These are phyloP conservation scores for Globisporangium viniferum DNA, from an alignment of 352 stramenopile species.

Conservation along the genomic window DNA sequence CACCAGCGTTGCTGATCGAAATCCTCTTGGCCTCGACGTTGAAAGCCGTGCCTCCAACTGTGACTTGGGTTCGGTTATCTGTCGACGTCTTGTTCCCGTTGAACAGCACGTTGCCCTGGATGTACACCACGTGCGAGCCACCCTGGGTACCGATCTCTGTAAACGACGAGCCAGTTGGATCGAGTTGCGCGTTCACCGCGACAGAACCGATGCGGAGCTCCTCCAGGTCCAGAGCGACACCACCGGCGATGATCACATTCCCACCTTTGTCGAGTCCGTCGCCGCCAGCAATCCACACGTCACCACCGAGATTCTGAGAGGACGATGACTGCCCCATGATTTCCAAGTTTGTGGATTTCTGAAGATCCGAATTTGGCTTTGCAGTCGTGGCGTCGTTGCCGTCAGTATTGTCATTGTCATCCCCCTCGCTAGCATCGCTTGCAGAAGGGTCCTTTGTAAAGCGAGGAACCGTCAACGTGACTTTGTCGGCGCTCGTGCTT, in stretches of 20 bases:
- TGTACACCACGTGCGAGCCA: slow-evolving; percentile 40
- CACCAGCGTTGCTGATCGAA: slow-evolving; percentile 42
- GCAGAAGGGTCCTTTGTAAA: not conserved
- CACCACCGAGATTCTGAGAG: slow-evolving; percentile 40
- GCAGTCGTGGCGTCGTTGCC: slow-evolving; percentile 7
- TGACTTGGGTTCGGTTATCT: slow-evolving; percentile 42
- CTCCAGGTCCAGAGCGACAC: slow-evolving; percentile 26
- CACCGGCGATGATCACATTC: slow-evolving; percentile 44
- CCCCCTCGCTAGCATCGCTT: not conserved
- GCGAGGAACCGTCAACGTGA: slow-evolving; percentile 16
- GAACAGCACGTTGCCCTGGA: slow-evolving; percentile 55
- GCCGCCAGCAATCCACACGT: slow-evolving; percentile 53
- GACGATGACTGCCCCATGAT: slow-evolving; percentile 54
- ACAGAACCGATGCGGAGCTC: slow-evolving; percentile 36
- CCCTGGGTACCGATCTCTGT: slow-evolving; percentile 65
- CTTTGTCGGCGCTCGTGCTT: slow-evolving; percentile 8
- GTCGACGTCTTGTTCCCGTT: slow-evolving; percentile 35
- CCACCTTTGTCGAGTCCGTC: slow-evolving; percentile 42
- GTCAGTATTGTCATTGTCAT: slow-evolving; percentile 4
- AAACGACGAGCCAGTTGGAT: slow-evolving; percentile 32
- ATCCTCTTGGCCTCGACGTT: slow-evolving; percentile 41
- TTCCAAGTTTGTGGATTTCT: slow-evolving; percentile 38
- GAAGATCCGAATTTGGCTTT: slow-evolving; percentile 11
- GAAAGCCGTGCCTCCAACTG: slow-evolving; percentile 36
- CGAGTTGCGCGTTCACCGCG: slow-evolving; percentile 53